Base-by-base conservation (phyloP, 2,329 filamentous ascomycete species). In the Amauroascus verrucosus region DNA sequence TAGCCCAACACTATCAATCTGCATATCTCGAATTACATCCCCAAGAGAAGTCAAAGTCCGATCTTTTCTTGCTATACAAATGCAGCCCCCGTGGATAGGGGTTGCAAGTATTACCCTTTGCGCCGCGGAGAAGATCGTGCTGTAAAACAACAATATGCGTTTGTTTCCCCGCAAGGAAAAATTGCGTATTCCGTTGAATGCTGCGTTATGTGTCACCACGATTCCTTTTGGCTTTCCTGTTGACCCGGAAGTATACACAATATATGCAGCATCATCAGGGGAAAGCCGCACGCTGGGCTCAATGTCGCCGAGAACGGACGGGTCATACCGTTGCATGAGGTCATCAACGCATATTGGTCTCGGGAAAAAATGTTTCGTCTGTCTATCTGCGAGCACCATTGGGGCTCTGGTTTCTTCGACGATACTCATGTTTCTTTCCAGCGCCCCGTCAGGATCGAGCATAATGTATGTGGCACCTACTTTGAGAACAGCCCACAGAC, bases 251-350 rank as follows among this genome's bases (percentile, higher is more conserved):
- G 41, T 65, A 20, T 35, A 48, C 14, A 35, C 33, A 9, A 22
- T 35, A 35, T 35, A 35, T 22, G 33, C 28, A 35, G 24, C 4
- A 20, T 51, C 47, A 28, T 24, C 9, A 9, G 44, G 44, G 13
- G 13, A 18, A 18, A 43, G 8, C 94, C 13, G 88, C 90, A 77
- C 95, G 89, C 86, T 95, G 84, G 52, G 95, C 20, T 20, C 16
- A 8, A 11, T 43, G 8, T 43, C 8, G 8, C 3, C 5, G 6
- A 11, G 6, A 11, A 3, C n/a, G 14, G 38, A 18, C 20, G 4
- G 22, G 9, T 43, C 4, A 43, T 43, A 13, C 4, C 2, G 20
- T 16, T 43, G 38, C 4, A 43, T 18, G 16, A 43, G 16, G 13
- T 43, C 16, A 4, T 43, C 38, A 4, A 43, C 22, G 16, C 38